These are phyloP conservation scores for Exophiala aquamarina DNA, from an alignment of 2,329 filamentous ascomycete species.

Conservation along the genomic window DNA sequence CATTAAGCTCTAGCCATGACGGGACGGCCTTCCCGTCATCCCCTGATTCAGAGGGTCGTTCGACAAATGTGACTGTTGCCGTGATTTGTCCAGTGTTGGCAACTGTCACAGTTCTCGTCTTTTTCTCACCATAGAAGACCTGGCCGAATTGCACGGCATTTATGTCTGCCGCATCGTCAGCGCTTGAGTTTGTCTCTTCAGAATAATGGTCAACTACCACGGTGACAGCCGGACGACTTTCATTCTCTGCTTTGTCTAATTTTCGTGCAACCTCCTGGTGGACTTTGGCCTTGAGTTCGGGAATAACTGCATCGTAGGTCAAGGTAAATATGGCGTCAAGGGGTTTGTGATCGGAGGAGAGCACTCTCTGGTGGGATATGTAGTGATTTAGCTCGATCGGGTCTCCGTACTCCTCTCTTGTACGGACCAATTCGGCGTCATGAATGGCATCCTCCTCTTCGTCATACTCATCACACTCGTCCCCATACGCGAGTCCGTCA, in stretches of 20 bases:
- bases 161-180: slow-evolving; percentile 39
- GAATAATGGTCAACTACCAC: slow-evolving; percentile 69
- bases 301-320: slow-evolving; percentile 82
- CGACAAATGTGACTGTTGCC: slow-evolving; percentile 77
- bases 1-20: slow-evolving; percentile 70
- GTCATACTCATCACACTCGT: slow-evolving; percentile 56
- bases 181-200: slow-evolving; percentile 38
- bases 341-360: slow-evolving; percentile 95
- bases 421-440: slow-evolving; percentile 29
- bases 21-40: slow-evolving; percentile 41
- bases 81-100: slow-evolving; percentile 87
- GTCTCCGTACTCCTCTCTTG: slow-evolving; percentile 41
- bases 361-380: slow-evolving; percentile 81
- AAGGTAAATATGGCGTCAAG: slow-evolving; percentile 79
- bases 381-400: slow-evolving; percentile 66
- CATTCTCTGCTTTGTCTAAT: slow-evolving; percentile 88
- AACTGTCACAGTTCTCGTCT: slow-evolving; percentile 71
- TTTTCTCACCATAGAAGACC: slow-evolving; percentile 66
- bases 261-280: slow-evolving; percentile 85
- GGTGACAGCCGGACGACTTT: slow-evolving; percentile 77
- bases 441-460: slow-evolving; percentile 39
- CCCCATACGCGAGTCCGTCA: slow-evolving; percentile 60
- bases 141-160: slow-evolving; percentile 75
- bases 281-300: slow-evolving; percentile 77
- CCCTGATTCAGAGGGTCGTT: slow-evolving; percentile 38